Conservation (phyloP, 2,329 filamentous ascomycete genomes). For the Colletotrichum ledebouriae region DNA sequence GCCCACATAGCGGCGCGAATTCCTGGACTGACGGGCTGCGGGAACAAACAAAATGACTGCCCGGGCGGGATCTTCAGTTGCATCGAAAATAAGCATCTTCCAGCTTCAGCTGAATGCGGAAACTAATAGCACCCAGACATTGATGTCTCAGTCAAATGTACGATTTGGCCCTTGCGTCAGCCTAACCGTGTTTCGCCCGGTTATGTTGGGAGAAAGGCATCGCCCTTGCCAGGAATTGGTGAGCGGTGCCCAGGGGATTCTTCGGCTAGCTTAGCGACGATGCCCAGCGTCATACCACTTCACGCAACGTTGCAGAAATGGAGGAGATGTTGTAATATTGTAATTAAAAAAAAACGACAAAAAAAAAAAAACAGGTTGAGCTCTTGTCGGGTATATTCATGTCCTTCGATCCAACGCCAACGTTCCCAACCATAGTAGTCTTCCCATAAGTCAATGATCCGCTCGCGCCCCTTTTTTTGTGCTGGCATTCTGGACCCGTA, state of each 20-base stretch:
- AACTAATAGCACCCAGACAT: background rate
- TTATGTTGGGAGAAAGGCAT: conserved; percentile 1
- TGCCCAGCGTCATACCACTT: background rate
- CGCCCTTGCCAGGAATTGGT: background rate
- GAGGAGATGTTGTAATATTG: background rate
- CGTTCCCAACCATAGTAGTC: background rate
- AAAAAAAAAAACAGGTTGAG: background rate
- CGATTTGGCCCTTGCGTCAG: conserved; percentile 19
- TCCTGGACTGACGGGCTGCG: background rate
- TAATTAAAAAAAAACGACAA: background rate
- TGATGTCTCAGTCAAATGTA: conserved; percentile 15
- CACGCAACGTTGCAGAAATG: background rate
- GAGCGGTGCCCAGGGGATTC: background rate
- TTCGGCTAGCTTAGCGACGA: background rate
- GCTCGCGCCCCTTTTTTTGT: background rate
- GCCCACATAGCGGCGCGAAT: no score
- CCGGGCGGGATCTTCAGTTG: conserved; percentile 18
- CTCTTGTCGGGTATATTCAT: conserved; percentile 36
- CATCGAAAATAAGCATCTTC: conserved; percentile 5
- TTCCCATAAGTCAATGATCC: background rate
- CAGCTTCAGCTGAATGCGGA: conserved; percentile 10
- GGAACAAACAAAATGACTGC: no score
- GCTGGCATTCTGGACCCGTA: background rate
- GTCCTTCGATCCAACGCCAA: conserved; percentile 23
- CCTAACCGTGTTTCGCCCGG: background rate